Base-by-base conservation (phyloP, 2,329 filamentous ascomycete genomes). In the Phialophora verrucosa region DNA sequence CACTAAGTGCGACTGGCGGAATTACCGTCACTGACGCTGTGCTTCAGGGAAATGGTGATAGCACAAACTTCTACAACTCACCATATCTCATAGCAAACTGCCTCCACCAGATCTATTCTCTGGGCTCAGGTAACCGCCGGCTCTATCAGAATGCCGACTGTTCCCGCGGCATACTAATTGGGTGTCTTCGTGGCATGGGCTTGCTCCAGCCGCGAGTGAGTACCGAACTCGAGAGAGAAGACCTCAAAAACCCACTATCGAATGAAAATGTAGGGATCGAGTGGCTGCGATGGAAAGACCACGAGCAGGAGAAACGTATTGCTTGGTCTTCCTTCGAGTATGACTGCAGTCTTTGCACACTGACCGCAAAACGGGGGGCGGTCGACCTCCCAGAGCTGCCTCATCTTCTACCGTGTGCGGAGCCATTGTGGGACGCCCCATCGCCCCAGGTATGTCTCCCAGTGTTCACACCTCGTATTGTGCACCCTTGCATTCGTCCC, bases 281-380 rank as follows among this genome's bases (percentile, higher is more conserved):
- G 44, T 69, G 67, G 67, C 56, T 64, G 12, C 58, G 62, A 23
- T 69, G 67, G 67, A 66, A 65, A 38, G 67, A 67, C 44, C 61
- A 65, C 23, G 64, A 69, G 49, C 64, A 69, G 29, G 67, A 65
- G 25, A 64, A 65, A 35, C 64, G 67, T 7, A 64, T 69, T 35
- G 64, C 67, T 23, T 69, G 67, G 67, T 66, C 67, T 42, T 58
- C 62, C 5, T 69, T 69, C 51, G 67, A 69, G 35, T 69, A 69
- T 54, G 67, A 69, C 32, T 69, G 67, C 59, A 69, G 64, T 58
- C 63, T 69, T 7, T 67, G 67, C 51, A 69, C 67, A 7, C 29
- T 69, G 50, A 69, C 67, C 14, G 60, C 64, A 5, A 64, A 59
- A 31, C 59, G 67, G 44, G 67, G 64, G n/a, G 67, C 67, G 11